Percentiles rank a stretch among this genome's conserved stretches.
Evolutionary conservation across 75 land plant genomes (phyloP).

Genomic region (Sequoiadendron giganteum): DNA sequence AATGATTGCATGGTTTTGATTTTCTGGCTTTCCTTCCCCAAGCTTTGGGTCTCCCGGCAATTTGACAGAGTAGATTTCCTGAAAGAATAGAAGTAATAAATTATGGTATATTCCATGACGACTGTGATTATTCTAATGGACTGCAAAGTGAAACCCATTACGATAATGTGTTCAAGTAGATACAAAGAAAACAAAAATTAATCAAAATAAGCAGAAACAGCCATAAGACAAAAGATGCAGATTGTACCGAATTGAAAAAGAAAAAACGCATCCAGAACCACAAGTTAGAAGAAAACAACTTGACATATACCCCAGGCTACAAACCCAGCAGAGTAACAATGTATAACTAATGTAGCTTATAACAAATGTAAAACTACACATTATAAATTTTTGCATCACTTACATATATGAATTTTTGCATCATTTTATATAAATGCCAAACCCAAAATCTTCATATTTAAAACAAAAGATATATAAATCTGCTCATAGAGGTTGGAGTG

Average conservation of each 20-base stretch:
- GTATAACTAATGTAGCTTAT: not conserved
- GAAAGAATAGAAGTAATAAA: slow-evolving; percentile 6
- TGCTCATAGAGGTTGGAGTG: too few species aligned
- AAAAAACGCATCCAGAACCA: not conserved
- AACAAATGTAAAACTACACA: not conserved
- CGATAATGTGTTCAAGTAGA: not conserved
- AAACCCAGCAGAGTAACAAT: not conserved
- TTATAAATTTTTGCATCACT: too few species aligned
- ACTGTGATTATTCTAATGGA: not conserved
- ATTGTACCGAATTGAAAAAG: too few species aligned
- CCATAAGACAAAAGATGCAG: not conserved
- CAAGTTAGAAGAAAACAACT: not conserved
- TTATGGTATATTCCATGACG: not conserved
- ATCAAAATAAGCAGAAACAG: not conserved
- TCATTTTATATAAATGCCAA: not conserved
- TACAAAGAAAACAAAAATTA: not conserved
- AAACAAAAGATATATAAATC: too few species aligned
- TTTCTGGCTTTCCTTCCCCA: slow-evolving; percentile 94
- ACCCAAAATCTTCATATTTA: not conserved
- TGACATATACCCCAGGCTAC: not conserved
- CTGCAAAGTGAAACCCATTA: not conserved
- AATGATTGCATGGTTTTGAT: slow-evolving; percentile 89
- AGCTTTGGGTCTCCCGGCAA: slow-evolving; percentile 78
- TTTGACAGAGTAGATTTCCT: slow-evolving; percentile 88
- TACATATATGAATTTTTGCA: too few species aligned